phyloP scores from a whole-genome alignment of 179 eudicot genomes.

The Spinacia oleracea region DNA sequence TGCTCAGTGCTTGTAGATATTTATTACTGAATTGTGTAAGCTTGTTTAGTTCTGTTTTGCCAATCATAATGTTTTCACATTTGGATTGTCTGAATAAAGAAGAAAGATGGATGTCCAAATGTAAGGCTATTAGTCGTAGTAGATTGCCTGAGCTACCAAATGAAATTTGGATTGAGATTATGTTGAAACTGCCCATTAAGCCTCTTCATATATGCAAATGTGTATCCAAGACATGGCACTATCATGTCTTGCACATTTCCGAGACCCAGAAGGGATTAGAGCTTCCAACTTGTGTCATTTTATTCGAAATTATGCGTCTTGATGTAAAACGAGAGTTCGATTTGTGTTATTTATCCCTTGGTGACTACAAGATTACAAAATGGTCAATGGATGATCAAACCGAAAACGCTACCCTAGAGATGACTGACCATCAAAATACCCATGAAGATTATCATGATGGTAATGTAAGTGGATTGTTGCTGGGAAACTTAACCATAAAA shows the following conservation, averaged over 20 bases:
- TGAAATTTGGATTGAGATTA: not conserved
- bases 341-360: not conserved
- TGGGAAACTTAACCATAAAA: not conserved
- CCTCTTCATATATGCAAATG: not conserved
- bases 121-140: too few species aligned
- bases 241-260: not conserved
- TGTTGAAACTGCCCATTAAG: constrained; percentile 3
- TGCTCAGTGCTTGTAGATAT: too few species aligned
- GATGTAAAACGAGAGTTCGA: not conserved
- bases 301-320: not conserved
- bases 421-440: not conserved
- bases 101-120: too few species aligned
- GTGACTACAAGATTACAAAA: not conserved
- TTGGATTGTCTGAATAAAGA: too few species aligned
- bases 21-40: too few species aligned
- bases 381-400: not conserved
- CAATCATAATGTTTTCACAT: too few species aligned
- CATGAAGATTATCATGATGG: not conserved
- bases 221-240: constrained; percentile 1
- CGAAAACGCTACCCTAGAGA: not conserved
- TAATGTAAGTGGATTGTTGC: not conserved
- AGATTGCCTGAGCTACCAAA: not conserved
- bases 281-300: not conserved
- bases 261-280: not conserved
- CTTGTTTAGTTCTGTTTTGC: too few species aligned